phyloP scores from a whole-genome alignment of 345 rosid species.

The Rhodamnia argentea region DNA sequence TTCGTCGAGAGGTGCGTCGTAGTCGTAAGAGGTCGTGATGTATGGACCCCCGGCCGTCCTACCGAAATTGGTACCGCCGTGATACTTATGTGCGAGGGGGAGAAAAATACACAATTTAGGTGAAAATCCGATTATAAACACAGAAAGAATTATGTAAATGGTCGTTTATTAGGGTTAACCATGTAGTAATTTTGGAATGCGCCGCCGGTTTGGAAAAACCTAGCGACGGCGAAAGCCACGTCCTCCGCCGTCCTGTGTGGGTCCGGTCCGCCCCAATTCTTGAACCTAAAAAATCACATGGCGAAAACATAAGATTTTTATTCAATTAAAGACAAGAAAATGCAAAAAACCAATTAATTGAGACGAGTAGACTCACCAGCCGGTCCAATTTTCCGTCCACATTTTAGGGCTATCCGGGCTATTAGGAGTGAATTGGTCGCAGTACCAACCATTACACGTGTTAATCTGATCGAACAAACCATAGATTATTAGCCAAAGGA shows the following conservation, averaged over 20 bases:
- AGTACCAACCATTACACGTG: slow-evolving; percentile 31
- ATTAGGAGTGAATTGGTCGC: slow-evolving; percentile 20
- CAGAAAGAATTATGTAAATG: background rate
- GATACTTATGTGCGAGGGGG: slow-evolving; percentile 10
- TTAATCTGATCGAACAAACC: slow-evolving; percentile 7
- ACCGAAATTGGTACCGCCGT: slow-evolving; percentile 39
- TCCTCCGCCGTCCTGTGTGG: slow-evolving; percentile 31
- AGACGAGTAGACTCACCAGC: slow-evolving; percentile 13
- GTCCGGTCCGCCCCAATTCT: slow-evolving; percentile 22
- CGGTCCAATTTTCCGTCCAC: slow-evolving; percentile 44
- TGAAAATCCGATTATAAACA: background rate
- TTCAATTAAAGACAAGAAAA: background rate
- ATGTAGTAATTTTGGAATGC: slow-evolving; percentile 31
- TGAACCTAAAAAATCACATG: slow-evolving; percentile 10
- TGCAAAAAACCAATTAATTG: background rate
- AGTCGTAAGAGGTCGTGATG: slow-evolving; percentile 24
- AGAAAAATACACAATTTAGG: background rate
- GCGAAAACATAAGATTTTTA: background rate
- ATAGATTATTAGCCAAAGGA: background rate
- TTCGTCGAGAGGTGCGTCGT: slow-evolving; percentile 41
- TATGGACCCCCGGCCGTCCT: slow-evolving; percentile 36
- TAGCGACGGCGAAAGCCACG: slow-evolving; percentile 29
- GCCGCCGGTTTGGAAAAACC: slow-evolving; percentile 27
- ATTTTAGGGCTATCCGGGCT: slow-evolving; percentile 25
- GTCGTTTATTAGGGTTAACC: background rate